These are phyloP conservation scores for Pontederia crassipes DNA, from an alignment of 176 grass and related monocot genomes.

Conservation along the genomic window DNA sequence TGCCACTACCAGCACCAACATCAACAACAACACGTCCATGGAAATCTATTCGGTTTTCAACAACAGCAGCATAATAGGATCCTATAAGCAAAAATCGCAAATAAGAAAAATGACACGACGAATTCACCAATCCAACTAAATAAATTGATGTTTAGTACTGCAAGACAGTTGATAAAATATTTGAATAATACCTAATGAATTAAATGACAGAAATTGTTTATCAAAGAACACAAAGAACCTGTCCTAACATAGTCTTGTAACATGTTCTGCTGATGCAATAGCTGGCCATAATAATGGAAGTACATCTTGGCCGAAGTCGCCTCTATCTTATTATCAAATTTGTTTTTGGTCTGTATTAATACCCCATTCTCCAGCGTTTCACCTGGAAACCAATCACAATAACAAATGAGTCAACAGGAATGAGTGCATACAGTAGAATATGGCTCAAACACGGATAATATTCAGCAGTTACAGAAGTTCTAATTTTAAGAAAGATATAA, in stretches of 20 bases:
- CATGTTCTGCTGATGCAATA: conserved; percentile 99
- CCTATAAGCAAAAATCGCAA: conserved; percentile 37
- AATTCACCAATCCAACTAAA: conserved; percentile 15
- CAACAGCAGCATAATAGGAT: conserved; percentile 96
- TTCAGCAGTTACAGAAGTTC: too few relatives aligned
- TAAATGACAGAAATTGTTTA: not conserved
- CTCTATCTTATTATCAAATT: conserved; percentile 98
- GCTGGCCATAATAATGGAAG: conserved; percentile 96
- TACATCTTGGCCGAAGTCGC: conserved; percentile 96
- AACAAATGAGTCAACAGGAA: conserved; percentile 13
- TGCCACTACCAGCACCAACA: conserved; percentile 99
- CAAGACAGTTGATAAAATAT: not conserved
- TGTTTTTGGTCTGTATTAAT: conserved; percentile 55
- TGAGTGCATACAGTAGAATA: not conserved
- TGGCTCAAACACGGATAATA: too few relatives aligned
- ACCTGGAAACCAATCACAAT: conserved; percentile 30
- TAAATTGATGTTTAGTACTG: not conserved
- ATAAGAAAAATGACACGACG: not conserved
- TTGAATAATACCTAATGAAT: not conserved
- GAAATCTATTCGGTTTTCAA: conserved; percentile 84
- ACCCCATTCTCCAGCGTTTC: conserved; percentile 68
- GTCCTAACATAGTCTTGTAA: conserved; percentile 99
- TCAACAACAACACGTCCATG: conserved; percentile 89
- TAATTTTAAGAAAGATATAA: too few relatives aligned
- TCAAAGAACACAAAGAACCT: conserved; percentile 28